Base-by-base conservation (phyloP, 2,329 filamentous ascomycete genomes). In the Calonectria honghensis region DNA sequence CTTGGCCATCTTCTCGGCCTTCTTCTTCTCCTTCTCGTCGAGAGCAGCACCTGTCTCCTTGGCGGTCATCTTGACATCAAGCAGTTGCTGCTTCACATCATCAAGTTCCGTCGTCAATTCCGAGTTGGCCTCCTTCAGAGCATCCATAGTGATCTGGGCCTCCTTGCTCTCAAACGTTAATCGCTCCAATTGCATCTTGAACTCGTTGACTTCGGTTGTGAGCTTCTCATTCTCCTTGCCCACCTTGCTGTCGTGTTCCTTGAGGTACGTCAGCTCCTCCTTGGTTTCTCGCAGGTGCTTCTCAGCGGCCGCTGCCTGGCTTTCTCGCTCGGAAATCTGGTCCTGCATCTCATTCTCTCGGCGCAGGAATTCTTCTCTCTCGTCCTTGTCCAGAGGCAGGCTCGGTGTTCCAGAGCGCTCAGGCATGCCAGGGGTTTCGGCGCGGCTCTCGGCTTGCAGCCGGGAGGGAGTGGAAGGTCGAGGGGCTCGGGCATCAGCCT, bases 1-100 rank as follows among this genome's bases (percentile, higher is more conserved):
- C 90, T 98, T 95, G 54, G 97, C 97, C 97, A 99, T 99, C 87
- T 97, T 97, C 87, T 99, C 97, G 0, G 96, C 95, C 90, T 99
- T 99, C 88, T 96, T 96, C 89, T 96, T 96, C 87, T 98, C 97
- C 90, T 99, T 99, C 86, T 98, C 97, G 80, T 98, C 96, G 27
- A 97, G 88, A 20, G 95, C 94, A 11, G 96, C 96, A 57, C 92
- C 96, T 1, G 94, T 96, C 87, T 98, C 97, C 87, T 97, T 98
- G 72, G 96, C 96, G 79, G 93, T 97, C 94, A 98, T 98, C 88
- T 96, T 96, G 61, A 97, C 96, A 84, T 98, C 96, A 24, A 98
- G 90, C 68, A 99, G 92, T 83, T 98, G 96, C 85, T 98, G 96
- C 88, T 98, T 98, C 74, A 98, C 91, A 72, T 98, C 96, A 82